phyloP scores from a whole-genome alignment of 2,329 filamentous ascomycete genomes.

The Sclerotinia nivalis region DNA sequence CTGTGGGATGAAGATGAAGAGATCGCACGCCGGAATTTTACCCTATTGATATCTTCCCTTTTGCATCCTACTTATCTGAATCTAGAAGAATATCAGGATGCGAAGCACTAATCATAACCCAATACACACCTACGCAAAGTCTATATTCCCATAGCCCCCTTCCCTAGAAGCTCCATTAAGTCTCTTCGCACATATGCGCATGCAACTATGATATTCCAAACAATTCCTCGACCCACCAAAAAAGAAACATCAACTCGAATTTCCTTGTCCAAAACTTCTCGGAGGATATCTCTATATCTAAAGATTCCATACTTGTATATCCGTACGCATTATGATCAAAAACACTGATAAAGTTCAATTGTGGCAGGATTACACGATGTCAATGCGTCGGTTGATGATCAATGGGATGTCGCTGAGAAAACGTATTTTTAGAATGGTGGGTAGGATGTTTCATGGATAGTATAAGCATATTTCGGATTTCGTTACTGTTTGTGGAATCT shows the following conservation, averaged over 20 bases:
- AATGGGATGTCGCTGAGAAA: neutral
- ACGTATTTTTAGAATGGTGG: neutral
- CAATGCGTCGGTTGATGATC: neutral
- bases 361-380: neutral
- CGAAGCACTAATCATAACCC: neutral
- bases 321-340: neutral
- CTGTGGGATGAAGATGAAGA: no score
- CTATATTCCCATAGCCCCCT: neutral
- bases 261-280: neutral
- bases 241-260: neutral
- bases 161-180: neutral
- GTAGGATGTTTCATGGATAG: neutral
- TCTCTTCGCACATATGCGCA: neutral
- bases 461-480: neutral
- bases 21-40: no score
- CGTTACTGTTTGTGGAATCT: neutral
- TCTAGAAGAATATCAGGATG: neutral
- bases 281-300: neutral
- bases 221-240: neutral
- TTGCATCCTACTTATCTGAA: neutral
- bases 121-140: neutral
- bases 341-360: neutral
- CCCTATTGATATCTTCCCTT: no score
- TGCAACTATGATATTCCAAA: neutral
- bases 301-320: neutral